phyloP scores from a whole-genome alignment of 495 filamentous ascomycete species.

The Aspergillus hancockii region DNA sequence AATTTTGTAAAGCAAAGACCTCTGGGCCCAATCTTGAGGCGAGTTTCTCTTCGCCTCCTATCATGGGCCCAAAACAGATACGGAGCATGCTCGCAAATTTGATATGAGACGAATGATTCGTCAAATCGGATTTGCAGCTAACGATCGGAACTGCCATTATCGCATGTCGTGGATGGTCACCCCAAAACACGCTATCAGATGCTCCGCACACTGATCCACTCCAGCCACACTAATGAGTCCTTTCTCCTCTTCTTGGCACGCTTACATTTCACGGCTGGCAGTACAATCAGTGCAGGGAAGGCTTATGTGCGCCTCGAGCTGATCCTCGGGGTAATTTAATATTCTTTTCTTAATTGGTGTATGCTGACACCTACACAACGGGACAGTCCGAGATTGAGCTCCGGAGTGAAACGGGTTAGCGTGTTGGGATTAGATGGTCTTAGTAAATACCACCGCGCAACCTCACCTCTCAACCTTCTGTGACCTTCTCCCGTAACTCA shows the following conservation, averaged over 20 bases:
- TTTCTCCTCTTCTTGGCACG: conserved; percentile 28
- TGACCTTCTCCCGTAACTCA: conserved; percentile 12
- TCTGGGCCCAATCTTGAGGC: background rate
- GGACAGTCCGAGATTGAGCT: conserved; percentile 25
- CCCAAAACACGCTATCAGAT: conserved; percentile 1
- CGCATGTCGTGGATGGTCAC: conserved; percentile 7
- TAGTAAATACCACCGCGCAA: conserved; percentile 47
- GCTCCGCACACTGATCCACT: conserved; percentile 26
- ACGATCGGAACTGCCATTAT: background rate
- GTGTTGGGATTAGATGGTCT: conserved; percentile 23
- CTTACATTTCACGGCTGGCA: conserved; percentile 18
- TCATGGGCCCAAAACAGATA: background rate
- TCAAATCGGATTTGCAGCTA: conserved; percentile 8
- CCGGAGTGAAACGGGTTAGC: conserved; percentile 30
- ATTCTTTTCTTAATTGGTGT: conserved; percentile 3
- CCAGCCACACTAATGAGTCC: conserved; percentile 3
- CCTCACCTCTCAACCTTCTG: conserved; percentile 30
- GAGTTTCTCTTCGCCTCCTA: background rate
- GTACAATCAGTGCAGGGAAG: conserved; percentile 22
- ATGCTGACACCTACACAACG: conserved; percentile 1
- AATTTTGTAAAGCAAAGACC: background rate
- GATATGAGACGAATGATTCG: conserved; percentile 1
- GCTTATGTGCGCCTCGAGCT: conserved; percentile 21
- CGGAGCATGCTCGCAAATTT: background rate
- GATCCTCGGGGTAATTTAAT: conserved; percentile 15